phyloP scores from a whole-genome alignment of 2,329 filamentous ascomycete genomes.

The Beauveria scarabaeidicola region DNA sequence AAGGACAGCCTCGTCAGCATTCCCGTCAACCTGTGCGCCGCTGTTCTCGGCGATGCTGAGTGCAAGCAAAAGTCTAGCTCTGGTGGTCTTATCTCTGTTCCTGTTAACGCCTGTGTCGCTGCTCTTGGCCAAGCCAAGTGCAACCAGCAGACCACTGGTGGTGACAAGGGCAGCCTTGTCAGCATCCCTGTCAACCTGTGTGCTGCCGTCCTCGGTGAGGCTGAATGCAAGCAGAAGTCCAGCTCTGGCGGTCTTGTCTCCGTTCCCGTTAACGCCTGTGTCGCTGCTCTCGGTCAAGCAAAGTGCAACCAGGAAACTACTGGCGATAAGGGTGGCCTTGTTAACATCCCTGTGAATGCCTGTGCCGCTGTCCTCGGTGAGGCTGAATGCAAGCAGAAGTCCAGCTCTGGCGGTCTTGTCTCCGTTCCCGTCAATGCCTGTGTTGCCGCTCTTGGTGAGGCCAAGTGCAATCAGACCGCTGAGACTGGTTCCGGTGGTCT shows the following conservation, averaged over 20 bases:
- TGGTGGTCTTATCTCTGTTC: not conserved
- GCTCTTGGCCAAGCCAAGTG: not conserved
- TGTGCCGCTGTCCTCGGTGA: not conserved
- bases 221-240: conserved; percentile 3
- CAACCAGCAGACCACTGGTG: not conserved
- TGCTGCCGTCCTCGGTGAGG: not conserved
- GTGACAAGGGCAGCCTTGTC: not conserved
- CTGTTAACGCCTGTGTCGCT: not conserved
- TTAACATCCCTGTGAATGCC: not conserved
- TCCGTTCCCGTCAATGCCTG: not conserved
- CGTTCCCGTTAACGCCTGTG: not conserved
- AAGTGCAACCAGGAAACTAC: not conserved
- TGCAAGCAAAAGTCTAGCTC: conserved; percentile 3
- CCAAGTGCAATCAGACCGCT: not conserved
- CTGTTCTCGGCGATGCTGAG: not conserved
- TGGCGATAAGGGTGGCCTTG: not conserved
- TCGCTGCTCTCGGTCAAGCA: not conserved
- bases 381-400: conserved; percentile 3
- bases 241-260: not conserved
- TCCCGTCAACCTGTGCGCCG: conserved; percentile 1
- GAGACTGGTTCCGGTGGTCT: not conserved
- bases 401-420: not conserved
- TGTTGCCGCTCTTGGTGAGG: not conserved
- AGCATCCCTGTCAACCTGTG: not conserved
- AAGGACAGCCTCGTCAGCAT: not conserved